Evolutionary conservation across 1,139 yeast species (phyloP).

Genomic region (Yamadazyma triangularis): DNA sequence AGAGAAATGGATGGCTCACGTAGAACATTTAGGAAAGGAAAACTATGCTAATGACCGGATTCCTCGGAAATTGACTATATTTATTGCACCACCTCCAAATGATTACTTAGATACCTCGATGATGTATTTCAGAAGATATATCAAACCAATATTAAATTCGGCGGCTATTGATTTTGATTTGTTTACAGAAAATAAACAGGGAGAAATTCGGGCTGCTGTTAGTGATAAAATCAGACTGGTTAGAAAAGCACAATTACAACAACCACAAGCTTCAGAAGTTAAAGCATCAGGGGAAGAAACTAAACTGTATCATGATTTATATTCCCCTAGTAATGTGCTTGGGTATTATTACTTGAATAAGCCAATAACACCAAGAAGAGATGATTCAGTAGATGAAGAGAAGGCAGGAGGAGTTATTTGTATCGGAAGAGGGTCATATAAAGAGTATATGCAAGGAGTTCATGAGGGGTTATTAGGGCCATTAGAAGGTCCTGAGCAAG

Average conservation of each 20-base stretch:
- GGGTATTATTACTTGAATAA: constrained; percentile 49
- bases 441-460: constrained; percentile 84
- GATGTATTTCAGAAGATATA: constrained; percentile 68
- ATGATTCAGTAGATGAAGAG: constrained; percentile 27
- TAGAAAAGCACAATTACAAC: constrained; percentile 37
- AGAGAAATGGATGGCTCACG: constrained; percentile 60
- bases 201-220: constrained; percentile 76
- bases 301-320: constrained; percentile 35
- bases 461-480: constrained; percentile 97
- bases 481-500: constrained; percentile 52
- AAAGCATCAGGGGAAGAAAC: too few species aligned
- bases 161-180: constrained; percentile 86
- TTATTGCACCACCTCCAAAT: constrained; percentile 93
- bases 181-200: constrained; percentile 74
- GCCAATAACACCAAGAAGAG: constrained; percentile 30
- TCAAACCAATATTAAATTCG: constrained; percentile 83
- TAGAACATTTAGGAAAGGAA: constrained; percentile 44
- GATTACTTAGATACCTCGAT: constrained; percentile 79
- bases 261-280: too few species aligned
- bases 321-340: constrained; percentile 50
- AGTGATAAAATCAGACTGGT: constrained; percentile 77
- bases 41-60: constrained; percentile 33
- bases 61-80: constrained; percentile 78
- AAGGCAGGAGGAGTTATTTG: constrained; percentile 85
- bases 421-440: constrained; percentile 92